Evolutionary conservation across 805 yeast genomes (phyloP), one percentile per base, ranked within the genome.

Genomic region (Ogataea pignaliae): DNA sequence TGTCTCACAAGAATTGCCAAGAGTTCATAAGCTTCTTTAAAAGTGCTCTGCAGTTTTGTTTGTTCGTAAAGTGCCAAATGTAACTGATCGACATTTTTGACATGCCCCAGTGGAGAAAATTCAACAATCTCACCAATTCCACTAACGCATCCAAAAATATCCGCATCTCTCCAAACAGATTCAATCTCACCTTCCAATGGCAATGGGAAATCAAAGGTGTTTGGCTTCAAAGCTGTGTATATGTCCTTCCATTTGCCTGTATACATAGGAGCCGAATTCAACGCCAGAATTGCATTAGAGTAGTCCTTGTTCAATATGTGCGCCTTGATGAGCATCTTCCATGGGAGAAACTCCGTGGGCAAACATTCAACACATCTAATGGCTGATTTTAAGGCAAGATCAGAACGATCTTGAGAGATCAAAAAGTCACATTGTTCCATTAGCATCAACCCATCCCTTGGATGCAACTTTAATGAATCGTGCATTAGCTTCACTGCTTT

Each of bases 191-290:
- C 85, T 32, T 78, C 83, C 6, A 50, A 45, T 1, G 87, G 85
- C 21, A 71, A 61, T 2, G 84, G 82, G 29, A 73, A 63, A 29
- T 68, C 70, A 6, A 72, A 60, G 14, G 65, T 60, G 38, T 71
- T 73, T 3, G 78, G 72, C 13, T 57, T 54, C 6, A 78, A 69
- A 46, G 78, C 64, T 8, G 65, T 55, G 42, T 68, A 68, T 10
- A 68, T 52, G 55, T 81, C 87, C 50, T 61, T 67, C 39, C 67
- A 71, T 46, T 61, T 68, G 47, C 63, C 61, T 3, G 72, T 71
- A 55, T 75, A 79, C 76, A 87, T 78, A 8, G 96, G 95, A 38
- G 88, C 75, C 1, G 88, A 77, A 58, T 88, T 88, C 49, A 88
- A 67, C 0, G 90, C 73, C 34, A 79, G 57, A 34, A 88, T 65